Evolutionary conservation across 2,329 filamentous ascomycete species (phyloP).

Genomic region (Dryadomyces quercivorus): DNA sequence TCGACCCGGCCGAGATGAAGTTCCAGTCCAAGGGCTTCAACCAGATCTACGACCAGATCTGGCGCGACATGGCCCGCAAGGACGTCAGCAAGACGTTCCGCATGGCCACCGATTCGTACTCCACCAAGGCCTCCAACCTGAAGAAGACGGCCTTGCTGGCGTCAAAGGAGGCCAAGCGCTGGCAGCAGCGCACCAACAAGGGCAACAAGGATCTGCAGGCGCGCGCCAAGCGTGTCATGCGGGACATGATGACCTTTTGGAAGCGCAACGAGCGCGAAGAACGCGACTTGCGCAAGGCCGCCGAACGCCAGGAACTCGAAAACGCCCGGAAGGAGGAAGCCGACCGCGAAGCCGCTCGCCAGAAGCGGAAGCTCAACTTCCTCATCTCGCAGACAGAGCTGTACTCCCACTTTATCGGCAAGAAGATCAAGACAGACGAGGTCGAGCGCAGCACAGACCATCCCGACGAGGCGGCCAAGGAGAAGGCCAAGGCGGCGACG

Average conservation of each 20-base stretch:
- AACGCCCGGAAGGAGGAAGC: slow-evolving; percentile 95
- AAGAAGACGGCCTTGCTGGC: slow-evolving; percentile 96
- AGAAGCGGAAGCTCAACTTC: slow-evolving; percentile 99
- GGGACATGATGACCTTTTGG: slow-evolving; percentile 99
- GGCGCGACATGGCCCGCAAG: slow-evolving; percentile 86
- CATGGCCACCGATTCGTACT: slow-evolving; percentile 73
- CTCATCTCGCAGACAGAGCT: slow-evolving; percentile 97
- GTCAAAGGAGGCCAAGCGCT: slow-evolving; percentile 92
- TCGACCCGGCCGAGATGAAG: slow-evolving; percentile 27
- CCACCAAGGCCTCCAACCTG: slow-evolving; percentile 84
- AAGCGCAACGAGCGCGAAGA: slow-evolving; percentile 98
- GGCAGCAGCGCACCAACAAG: slow-evolving; percentile 97
- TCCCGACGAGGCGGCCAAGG: slow-evolving; percentile 52
- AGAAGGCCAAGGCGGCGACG: slow-evolving; percentile 34
- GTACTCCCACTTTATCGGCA: slow-evolving; percentile 98
- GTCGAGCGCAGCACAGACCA: slow-evolving; percentile 85
- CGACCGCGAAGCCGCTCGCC: slow-evolving; percentile 89
- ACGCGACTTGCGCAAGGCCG: slow-evolving; percentile 83
- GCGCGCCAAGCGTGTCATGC: slow-evolving; percentile 93
- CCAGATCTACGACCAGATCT: slow-evolving; percentile 95
- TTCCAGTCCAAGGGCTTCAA: slow-evolving; percentile 90
- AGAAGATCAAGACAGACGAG: slow-evolving; percentile 97
- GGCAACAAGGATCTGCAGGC: slow-evolving; percentile 96
- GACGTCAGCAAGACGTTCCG: slow-evolving; percentile 88
- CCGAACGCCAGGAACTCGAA: slow-evolving; percentile 91